These are phyloP conservation scores for Nicotiana undulata DNA, from an alignment of 257 asterid genomes.

Conservation along the genomic window DNA sequence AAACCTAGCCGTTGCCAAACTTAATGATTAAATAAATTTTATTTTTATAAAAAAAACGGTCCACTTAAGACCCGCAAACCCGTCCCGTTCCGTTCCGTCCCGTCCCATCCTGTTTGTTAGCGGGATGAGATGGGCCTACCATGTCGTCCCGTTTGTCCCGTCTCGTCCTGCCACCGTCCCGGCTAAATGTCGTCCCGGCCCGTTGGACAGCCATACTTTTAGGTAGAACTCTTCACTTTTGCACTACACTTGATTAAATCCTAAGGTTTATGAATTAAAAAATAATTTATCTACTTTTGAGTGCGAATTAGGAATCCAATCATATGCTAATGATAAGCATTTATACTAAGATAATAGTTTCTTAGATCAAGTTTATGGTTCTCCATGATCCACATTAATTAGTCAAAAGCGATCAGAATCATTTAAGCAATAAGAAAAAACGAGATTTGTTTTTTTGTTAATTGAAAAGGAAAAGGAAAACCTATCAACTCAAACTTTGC, in stretches of 20 bases:
- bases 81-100: no score
- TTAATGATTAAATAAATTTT: no score
- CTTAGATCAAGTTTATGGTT: background rate
- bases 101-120: no score
- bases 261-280: conserved; percentile 4
- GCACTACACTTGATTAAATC: background rate
- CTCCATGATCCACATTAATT: background rate
- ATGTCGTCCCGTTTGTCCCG: no score
- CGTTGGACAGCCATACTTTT: no score
- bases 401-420: background rate
- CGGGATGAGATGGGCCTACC: no score
- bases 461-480: background rate
- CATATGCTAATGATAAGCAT: conserved; percentile 5
- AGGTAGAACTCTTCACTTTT: background rate
- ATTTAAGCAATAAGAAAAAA: no score
- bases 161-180: no score
- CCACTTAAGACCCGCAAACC: no score
- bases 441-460: background rate
- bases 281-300: conserved; percentile 4
- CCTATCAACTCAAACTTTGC: conserved; percentile 29
- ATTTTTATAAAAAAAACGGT: no score
- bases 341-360: background rate
- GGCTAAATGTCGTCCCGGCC: no score
- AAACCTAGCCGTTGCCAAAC: no score
- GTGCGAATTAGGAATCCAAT: conserved; percentile 6